A percentile compares a stretch with the other conserved stretches of the same genome.
phyloP scores from a whole-genome alignment of 2,329 filamentous ascomycete species.

The Pyrenophora seminiperda region DNA sequence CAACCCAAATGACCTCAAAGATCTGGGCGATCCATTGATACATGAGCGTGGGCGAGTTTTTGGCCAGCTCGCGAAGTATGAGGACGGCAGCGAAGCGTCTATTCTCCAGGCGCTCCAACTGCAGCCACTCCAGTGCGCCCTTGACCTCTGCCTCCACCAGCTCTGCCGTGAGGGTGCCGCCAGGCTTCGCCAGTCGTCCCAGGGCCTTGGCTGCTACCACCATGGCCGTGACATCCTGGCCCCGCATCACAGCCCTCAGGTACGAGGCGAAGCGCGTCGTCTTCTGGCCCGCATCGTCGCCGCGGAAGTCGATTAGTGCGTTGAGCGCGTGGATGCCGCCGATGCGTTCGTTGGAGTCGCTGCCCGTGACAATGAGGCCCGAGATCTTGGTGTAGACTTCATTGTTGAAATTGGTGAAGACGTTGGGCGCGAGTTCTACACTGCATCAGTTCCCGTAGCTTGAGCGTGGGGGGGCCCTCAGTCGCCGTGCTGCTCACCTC shows the following conservation, averaged over 20 bases:
- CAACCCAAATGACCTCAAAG: constrained; percentile 95
- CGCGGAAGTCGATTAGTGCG: constrained; percentile 93
- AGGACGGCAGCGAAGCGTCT: constrained; percentile 91
- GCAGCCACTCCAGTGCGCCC: constrained; percentile 93
- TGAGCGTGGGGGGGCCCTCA: constrained; percentile 17
- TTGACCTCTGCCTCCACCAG: constrained; percentile 97
- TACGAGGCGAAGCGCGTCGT: constrained; percentile 93
- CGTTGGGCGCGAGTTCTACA: constrained; percentile 77
- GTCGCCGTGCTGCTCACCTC: constrained; percentile 46
- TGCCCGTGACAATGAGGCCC: constrained; percentile 79
- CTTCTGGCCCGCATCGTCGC: constrained; percentile 89
- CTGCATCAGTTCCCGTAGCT: constrained; percentile 24
- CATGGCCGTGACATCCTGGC: constrained; percentile 90
- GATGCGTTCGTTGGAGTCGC: constrained; percentile 84
- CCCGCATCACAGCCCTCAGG: constrained; percentile 82
- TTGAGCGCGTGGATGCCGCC: constrained; percentile 92
- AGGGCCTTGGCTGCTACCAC: constrained; percentile 86
- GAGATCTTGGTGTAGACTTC: constrained; percentile 69
- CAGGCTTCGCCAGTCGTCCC: constrained; percentile 87
- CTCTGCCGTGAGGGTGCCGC: constrained; percentile 91
- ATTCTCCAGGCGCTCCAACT: constrained; percentile 92
- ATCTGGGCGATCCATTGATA: constrained; percentile 95
- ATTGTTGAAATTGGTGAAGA: constrained; percentile 74
- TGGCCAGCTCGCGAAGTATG: constrained; percentile 85
- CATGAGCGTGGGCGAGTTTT: constrained; percentile 92